Base-by-base conservation (phyloP, 1,284 basidiomycete species). In the Ganoderma lucidum region DNA sequence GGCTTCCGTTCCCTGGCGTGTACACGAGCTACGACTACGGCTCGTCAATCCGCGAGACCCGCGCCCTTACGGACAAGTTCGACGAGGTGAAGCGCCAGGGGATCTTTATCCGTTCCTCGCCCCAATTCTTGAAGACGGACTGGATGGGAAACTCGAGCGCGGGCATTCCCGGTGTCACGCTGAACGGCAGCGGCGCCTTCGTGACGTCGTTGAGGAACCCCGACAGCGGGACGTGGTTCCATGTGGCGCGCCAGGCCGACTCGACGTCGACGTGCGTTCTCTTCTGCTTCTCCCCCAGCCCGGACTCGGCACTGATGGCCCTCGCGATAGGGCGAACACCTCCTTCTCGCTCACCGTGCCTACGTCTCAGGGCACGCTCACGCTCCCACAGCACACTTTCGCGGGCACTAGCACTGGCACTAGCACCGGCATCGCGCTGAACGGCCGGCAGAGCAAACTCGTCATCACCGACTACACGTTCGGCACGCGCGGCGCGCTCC, bases 71-170 rank as follows among this genome's bases (percentile, higher is more conserved):
- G 0, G 75, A 85, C 19, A 95, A 95, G 77, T 92, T 86, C 77
- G 84, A 89, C 63, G 93, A 94, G 74, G 81, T 95, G 37, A 95
- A 95, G 77, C 84, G 88, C 19, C 88, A 95, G 77, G 90, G 87
- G 14, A 76, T 94, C 1, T 95, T 95, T 82, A 78, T 94, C 37
- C 89, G 93, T 48, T 91, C 88, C 72, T 90, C 92, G 6, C 90
- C 88, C 0, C 89, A 90, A 58, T 93, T 95, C 77, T 88, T 88
- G 79, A 92, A 93, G 80, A 94, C 93, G 0, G 86, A 93, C 72
- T 88, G 89, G 85, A 80, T 94, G 23, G 89, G 88, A 2, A 86
- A 93, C 72, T 85, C 87, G 55, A 86, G 83, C 35, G 86, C 82
- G 6, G 86, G 86, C 15, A 78, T 78, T 14, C 75, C 78, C 1